Evolutionary conservation across 441 rosid genomes (phyloP), one percentile per base, ranked within the genome.

Genomic region (Theobroma grandiflorum): DNA sequence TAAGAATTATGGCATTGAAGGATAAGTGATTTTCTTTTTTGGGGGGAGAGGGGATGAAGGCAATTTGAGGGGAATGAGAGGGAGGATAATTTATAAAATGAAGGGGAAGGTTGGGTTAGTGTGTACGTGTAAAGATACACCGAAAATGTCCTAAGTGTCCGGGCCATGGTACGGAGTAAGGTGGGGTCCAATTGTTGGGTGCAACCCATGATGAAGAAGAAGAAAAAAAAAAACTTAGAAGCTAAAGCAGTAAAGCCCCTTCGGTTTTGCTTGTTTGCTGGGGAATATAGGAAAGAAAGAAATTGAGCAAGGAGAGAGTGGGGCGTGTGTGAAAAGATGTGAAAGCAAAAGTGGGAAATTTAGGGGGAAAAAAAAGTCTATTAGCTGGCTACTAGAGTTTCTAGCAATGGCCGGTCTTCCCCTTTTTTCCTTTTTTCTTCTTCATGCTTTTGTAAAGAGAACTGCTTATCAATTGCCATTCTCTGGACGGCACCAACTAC

Each of bases 121-220:
- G 79, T n/a, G 82, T 77, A 63, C 81, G 78, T 76, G 84, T 64
- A 79, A 76, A 47, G 78, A 79, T 77, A 53, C 85, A 55, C 12
- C 40, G 9, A 12, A 26, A 20, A 33, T 66, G 72, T 73, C 82
- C 82, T 18, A 2, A 26, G 20, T 7, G 84, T 80, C 83, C 84
- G 74, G 79, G 81, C 81, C 88, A 76, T 10, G 16, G 91, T 88
- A 85, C 91, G 87, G 87, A 82, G 11, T 9, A 2, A 1, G 3
- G 74, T 40, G 78, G 87, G 87, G 3, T 47, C 84, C 50, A 10
- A 1, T 57, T 61, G 40, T 37, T 63, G 35, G 18, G 50, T 78
- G 82, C 58, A 26, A 6, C n/a, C 65, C 52, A 43, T 12, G 69
- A 33, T 67, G 4, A 10, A 4, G 49, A 50, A 43, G 65, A 50